Conservation (phyloP, 2,329 filamentous ascomycete species). For the Plectosphaerella sp. region DNA sequence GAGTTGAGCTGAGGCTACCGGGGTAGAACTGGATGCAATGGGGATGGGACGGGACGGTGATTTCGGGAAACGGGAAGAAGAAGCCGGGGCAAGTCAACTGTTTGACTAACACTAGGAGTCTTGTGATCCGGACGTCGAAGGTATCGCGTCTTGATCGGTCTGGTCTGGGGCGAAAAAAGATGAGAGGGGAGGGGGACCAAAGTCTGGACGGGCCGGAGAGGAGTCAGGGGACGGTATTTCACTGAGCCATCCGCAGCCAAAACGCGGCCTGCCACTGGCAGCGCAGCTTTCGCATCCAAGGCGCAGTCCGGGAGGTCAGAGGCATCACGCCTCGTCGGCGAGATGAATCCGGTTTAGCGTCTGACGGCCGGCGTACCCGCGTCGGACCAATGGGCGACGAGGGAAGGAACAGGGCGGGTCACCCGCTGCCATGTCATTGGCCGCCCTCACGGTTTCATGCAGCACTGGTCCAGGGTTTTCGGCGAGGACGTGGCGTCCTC, state of each 20-base stretch:
- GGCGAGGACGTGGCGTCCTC: slow-evolving; percentile 22
- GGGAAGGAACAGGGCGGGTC: not conserved
- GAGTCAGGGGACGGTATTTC: slow-evolving; percentile 19
- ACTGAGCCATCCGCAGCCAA: slow-evolving; percentile 8
- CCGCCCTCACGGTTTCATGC: slow-evolving; percentile 14
- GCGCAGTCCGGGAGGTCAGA: slow-evolving; percentile 13
- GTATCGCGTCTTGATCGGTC: too few relatives aligned
- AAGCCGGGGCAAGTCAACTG: not conserved
- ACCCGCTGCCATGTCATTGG: slow-evolving; percentile 20
- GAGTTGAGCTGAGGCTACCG: too few relatives aligned
- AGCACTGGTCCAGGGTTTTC: slow-evolving; percentile 23
- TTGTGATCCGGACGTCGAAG: not conserved
- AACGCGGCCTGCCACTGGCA: too few relatives aligned
- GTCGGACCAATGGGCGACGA: slow-evolving; percentile 20
- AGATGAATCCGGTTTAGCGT: slow-evolving; percentile 34
- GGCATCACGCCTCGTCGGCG: slow-evolving; percentile 29
- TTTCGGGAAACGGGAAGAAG: not conserved
- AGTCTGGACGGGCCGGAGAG: slow-evolving; percentile 5
- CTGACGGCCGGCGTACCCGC: not conserved
- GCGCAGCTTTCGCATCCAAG: slow-evolving; percentile 2
- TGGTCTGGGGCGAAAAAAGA: slow-evolving; percentile 2
- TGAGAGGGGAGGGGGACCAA: not conserved
- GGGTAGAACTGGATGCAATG: too few relatives aligned
- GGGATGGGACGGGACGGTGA: too few relatives aligned
- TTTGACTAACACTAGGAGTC: not conserved